Conservation (phyloP, 176 grass and related monocot species). For the Carex myosuroides region DNA sequence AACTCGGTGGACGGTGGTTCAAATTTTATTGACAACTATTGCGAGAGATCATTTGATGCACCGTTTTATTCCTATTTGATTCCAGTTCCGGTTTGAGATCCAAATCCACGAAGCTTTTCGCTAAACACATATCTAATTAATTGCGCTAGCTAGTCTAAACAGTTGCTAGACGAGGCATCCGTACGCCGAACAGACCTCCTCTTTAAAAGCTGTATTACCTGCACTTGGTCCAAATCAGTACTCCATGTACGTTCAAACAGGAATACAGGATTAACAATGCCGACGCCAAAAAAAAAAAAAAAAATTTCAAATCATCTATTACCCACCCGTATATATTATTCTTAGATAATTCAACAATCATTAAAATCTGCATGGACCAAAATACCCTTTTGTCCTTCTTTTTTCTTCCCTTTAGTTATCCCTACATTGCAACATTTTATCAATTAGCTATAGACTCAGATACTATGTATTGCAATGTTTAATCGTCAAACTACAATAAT, state of each 20-base stretch:
- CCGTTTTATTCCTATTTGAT: conserved; percentile 6
- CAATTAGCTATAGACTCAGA: too few species aligned
- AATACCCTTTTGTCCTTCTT: too few species aligned
- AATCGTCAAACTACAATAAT: too few species aligned
- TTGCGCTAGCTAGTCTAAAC: background rate
- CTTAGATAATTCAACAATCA: too few species aligned
- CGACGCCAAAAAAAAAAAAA: background rate
- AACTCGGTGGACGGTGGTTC: background rate
- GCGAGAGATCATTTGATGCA: background rate
- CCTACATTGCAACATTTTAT: too few species aligned
- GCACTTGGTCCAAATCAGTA: background rate
- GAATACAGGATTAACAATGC: background rate
- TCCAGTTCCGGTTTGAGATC: background rate
- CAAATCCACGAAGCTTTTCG: background rate
- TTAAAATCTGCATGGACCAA: too few species aligned
- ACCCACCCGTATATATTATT: too few species aligned
- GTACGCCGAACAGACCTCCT: background rate
- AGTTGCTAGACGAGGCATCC: background rate
- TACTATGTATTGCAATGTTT: too few species aligned
- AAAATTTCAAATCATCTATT: too few species aligned
- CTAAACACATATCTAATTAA: conserved; percentile 11
- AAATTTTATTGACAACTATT: background rate
- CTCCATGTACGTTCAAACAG: background rate
- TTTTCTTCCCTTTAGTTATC: too few species aligned
- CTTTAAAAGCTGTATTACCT: background rate